Evolutionary conservation across 225 moss, liverwort and hornwort genomes (phyloP).

Genomic region (Pseudoscleropodium purum): DNA sequence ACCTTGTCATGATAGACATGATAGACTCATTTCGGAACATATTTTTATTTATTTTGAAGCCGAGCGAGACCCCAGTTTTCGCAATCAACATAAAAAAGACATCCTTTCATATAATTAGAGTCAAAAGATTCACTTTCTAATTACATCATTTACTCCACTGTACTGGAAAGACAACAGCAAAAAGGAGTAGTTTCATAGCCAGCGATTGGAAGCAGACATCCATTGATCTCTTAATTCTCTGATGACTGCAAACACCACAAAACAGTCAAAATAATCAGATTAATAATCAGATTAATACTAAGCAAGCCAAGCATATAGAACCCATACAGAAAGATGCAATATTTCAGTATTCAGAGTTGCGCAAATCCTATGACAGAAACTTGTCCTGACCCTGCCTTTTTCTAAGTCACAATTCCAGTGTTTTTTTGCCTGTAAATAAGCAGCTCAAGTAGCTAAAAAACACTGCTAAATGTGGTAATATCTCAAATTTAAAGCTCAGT

Average conservation of each 20-base stretch:
- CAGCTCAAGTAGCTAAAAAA: neutral
- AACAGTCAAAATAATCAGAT: neutral
- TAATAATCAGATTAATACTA: neutral
- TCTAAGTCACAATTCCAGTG: neutral
- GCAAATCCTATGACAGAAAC: neutral
- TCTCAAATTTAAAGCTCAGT: neutral
- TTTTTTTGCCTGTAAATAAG: neutral
- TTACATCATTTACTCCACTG: neutral
- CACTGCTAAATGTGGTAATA: neutral
- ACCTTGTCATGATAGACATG: neutral
- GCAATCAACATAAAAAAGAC: neutral
- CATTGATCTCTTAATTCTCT: neutral
- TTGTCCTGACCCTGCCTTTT: neutral
- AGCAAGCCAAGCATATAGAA: neutral
- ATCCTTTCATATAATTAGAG: neutral
- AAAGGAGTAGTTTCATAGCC: neutral
- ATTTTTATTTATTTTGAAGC: neutral
- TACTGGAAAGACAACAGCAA: neutral
- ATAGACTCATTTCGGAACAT: neutral
- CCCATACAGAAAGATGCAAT: too few relatives aligned
- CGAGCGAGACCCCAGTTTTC: neutral
- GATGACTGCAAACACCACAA: slow-evolving; percentile 17
- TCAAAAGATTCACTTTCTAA: neutral
- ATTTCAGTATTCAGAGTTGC: too few relatives aligned
- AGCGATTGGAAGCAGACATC: neutral